These are phyloP conservation scores for Lentithecium fluviatile DNA, from an alignment of 495 filamentous ascomycete species.

Conservation along the genomic window DNA sequence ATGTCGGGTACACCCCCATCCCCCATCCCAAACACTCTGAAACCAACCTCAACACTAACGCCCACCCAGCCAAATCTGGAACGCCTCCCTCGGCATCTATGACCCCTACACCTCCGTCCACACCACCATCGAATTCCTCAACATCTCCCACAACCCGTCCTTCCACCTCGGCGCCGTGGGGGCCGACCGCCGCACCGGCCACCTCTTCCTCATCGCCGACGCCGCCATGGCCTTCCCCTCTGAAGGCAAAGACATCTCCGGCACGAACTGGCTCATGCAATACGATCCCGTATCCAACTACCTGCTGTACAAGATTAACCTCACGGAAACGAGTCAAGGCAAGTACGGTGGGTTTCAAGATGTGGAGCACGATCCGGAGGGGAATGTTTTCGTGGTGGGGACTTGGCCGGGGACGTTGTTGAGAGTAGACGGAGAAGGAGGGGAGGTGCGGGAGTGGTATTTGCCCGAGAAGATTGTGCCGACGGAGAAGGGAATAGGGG, in stretches of 20 bases:
- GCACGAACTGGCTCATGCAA: constrained; percentile 30
- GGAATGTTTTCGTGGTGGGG: constrained; percentile 25
- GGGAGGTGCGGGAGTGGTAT: constrained; percentile 23
- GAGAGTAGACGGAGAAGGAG: constrained; percentile 15
- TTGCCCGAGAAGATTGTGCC: constrained; percentile 17
- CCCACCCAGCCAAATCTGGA: constrained; percentile 27
- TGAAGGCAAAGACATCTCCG: constrained; percentile 23
- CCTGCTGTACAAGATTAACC: constrained; percentile 25
- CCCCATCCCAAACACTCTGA: neutral
- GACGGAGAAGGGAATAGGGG: constrained; percentile 22
- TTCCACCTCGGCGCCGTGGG: constrained; percentile 31
- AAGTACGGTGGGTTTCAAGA: constrained; percentile 31
- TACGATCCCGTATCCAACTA: constrained; percentile 3
- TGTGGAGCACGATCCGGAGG: constrained; percentile 26
- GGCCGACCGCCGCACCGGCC: constrained; percentile 11
- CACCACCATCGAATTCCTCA: constrained; percentile 18
- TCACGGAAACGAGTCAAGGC: constrained; percentile 17
- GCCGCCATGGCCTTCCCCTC: constrained; percentile 7
- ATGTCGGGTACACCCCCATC: constrained; percentile 19
- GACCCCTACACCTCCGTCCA: constrained; percentile 22
- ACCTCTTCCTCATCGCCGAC: constrained; percentile 27
- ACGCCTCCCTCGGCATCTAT: constrained; percentile 32
- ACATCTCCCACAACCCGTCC: constrained; percentile 25
- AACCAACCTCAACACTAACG: constrained; percentile 1
- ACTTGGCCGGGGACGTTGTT: constrained; percentile 19